Conservation (phyloP, 805 yeast genomes). For the Clavispora vitiphila region DNA sequence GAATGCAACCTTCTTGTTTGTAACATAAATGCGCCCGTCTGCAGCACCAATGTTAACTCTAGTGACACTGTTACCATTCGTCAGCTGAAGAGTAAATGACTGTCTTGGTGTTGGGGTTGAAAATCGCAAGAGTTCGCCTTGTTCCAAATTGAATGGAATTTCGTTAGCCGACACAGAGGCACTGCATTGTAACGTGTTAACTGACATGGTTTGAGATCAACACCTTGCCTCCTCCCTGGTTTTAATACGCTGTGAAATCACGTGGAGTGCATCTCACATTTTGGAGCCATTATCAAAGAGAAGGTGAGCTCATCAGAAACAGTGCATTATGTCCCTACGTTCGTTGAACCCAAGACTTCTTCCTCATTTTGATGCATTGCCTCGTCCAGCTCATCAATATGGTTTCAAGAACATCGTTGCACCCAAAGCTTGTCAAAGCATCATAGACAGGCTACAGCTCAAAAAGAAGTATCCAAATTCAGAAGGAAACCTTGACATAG, state of each 20-base stretch:
- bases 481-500: conserved; percentile 37
- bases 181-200: conserved; percentile 5
- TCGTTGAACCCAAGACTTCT: conserved; percentile 25
- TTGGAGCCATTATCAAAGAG: not conserved
- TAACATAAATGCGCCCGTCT: conserved; percentile 39
- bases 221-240: not conserved
- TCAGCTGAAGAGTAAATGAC: conserved; percentile 22
- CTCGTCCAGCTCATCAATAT: conserved; percentile 20
- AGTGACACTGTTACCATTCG: conserved; percentile 5
- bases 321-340: conserved; percentile 13
- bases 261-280: not conserved
- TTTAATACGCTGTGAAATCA: not conserved
- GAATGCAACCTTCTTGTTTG: conserved; percentile 37
- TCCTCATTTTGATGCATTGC: conserved; percentile 17
- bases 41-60: conserved; percentile 24
- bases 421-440: conserved; percentile 24
- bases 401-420: conserved; percentile 19
- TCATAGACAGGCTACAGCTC: conserved; percentile 47
- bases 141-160: conserved; percentile 15
- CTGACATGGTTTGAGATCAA: conserved; percentile 8
- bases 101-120: conserved; percentile 22
- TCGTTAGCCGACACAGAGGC: not conserved
- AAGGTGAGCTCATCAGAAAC: not conserved
- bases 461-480: conserved; percentile 31
- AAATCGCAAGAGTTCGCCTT: conserved; percentile 15